Percentiles rank a stretch among this genome's conserved stretches.
Evolutionary conservation across 2,329 filamentous ascomycete genomes (phyloP).

Genomic region (Coleophoma crateriformis): DNA sequence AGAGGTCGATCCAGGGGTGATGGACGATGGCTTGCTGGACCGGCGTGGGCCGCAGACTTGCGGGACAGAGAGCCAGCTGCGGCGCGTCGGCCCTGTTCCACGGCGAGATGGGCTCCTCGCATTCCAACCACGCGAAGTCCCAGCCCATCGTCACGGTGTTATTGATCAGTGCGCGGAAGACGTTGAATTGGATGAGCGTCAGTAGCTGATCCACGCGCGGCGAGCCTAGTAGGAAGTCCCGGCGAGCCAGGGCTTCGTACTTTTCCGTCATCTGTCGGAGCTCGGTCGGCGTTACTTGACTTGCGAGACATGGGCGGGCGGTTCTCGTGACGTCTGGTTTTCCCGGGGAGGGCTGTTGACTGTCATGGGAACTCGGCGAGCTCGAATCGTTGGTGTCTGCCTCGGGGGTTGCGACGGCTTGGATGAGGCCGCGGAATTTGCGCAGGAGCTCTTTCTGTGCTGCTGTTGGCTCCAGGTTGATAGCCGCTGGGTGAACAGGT

Average conservation of each 20-base stretch:
- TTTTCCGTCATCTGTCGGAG: background rate
- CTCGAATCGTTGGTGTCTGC: too few species aligned
- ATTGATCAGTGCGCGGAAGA: conserved; percentile 13
- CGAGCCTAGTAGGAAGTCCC: conserved; percentile 5
- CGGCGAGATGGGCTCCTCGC: background rate
- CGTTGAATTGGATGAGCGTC: conserved; percentile 17
- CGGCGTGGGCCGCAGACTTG: conserved; percentile 3
- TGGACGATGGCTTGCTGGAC: conserved; percentile 23
- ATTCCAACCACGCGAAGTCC: background rate
- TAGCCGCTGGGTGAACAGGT: background rate
- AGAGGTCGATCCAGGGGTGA: conserved; percentile 31
- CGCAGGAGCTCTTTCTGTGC: background rate
- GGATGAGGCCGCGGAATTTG: background rate
- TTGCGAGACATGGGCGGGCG: background rate
- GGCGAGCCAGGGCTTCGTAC: conserved; percentile 2
- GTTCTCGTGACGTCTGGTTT: too few species aligned
- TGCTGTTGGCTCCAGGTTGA: background rate
- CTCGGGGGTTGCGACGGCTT: background rate
- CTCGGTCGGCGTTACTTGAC: background rate
- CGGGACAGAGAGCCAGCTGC: background rate
- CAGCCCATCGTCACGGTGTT: conserved; percentile 8
- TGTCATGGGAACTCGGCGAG: too few species aligned
- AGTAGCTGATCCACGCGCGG: conserved; percentile 11
- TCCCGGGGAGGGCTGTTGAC: too few species aligned
- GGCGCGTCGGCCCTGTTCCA: background rate